A percentile compares a stretch with the other conserved stretches of the same genome.
Evolutionary conservation across 176 grass and related monocot genomes (phyloP).

Genomic region (Calamus simplicifolius): DNA sequence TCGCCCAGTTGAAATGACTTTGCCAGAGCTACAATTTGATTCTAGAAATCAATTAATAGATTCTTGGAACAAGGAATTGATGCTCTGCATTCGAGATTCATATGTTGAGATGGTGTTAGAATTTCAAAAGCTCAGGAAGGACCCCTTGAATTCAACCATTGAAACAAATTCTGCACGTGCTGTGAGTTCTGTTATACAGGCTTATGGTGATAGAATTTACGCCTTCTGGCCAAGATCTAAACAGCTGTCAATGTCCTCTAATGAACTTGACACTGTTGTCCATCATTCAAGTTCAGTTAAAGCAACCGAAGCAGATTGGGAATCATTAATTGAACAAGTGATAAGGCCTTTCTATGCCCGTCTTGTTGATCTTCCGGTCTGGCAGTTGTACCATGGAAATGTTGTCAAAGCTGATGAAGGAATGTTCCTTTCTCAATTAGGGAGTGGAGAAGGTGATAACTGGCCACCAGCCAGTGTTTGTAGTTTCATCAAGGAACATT

Average conservation of each 20-base stretch:
- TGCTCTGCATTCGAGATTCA: conserved; percentile 83
- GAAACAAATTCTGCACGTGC: conserved; percentile 45
- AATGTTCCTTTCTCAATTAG: conserved; percentile 87
- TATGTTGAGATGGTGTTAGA: conserved; percentile 92
- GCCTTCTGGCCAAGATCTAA: conserved; percentile 92
- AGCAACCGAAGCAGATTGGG: conserved; percentile 76
- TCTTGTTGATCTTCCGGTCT: conserved; percentile 88
- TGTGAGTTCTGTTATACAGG: conserved; percentile 61
- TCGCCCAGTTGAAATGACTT: conserved; percentile 29
- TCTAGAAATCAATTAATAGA: conserved; percentile 48
- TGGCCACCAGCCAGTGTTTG: conserved; percentile 77
- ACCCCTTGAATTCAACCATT: conserved; percentile 51
- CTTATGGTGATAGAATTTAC: conserved; percentile 83
- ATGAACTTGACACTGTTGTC: conserved; percentile 27
- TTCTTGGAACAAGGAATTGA: conserved; percentile 92
- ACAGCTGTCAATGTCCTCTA: conserved; percentile 36
- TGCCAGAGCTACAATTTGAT: conserved; percentile 30
- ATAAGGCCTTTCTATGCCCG: conserved; percentile 91
- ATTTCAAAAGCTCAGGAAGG: conserved; percentile 93
- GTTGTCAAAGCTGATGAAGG: conserved; percentile 94
- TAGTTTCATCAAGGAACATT: conserved; percentile 98
- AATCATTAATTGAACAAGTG: conserved; percentile 80
- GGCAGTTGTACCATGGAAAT: conserved; percentile 88
- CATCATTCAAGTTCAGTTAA: conserved; percentile 33
- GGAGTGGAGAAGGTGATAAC: conserved; percentile 60